These are phyloP conservation scores for Zangia roseola DNA, from an alignment of 768 basidiomycete species.

Conservation along the genomic window DNA sequence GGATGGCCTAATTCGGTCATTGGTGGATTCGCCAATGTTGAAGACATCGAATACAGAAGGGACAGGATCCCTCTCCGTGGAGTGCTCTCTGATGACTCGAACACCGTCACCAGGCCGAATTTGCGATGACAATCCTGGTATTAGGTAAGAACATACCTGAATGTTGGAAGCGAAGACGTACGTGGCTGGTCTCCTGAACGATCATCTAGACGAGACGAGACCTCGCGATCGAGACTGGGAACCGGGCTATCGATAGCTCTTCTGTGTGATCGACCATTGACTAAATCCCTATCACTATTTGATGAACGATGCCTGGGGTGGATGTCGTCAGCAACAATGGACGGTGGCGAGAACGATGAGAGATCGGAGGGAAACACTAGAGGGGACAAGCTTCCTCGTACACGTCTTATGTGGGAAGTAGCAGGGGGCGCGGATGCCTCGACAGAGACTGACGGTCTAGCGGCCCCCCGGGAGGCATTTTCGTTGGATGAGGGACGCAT, in stretches of 20 bases:
- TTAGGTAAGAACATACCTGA: neutral
- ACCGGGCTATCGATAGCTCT: constrained; percentile 5
- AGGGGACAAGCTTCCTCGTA: constrained; percentile 27
- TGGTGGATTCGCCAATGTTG: constrained; percentile 21
- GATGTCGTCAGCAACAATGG: constrained; percentile 17
- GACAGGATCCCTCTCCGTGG: constrained; percentile 19
- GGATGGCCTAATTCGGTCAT: constrained; percentile 15
- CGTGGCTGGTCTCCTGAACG: constrained; percentile 8
- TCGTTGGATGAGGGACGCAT: constrained; percentile 20
- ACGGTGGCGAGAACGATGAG: constrained; percentile 6
- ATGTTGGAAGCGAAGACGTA: neutral
- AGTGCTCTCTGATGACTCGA: constrained; percentile 23
- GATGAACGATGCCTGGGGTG: constrained; percentile 13
- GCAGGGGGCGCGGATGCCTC: constrained; percentile 6
- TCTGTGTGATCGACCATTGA: constrained; percentile 4
- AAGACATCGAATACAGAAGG: constrained; percentile 32
- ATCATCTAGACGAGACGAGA: constrained; percentile 8
- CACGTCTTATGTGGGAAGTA: constrained; percentile 11
- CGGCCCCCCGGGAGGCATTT: constrained; percentile 4
- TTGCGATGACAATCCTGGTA: constrained; percentile 4
- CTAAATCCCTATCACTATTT: neutral
- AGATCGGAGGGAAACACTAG: constrained; percentile 21
- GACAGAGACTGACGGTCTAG: constrained; percentile 13
- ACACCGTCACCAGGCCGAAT: constrained; percentile 10
- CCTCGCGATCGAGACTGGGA: constrained; percentile 1